phyloP scores from a whole-genome alignment of 2,329 filamentous ascomycete genomes.

The Meredithiella fracta region DNA sequence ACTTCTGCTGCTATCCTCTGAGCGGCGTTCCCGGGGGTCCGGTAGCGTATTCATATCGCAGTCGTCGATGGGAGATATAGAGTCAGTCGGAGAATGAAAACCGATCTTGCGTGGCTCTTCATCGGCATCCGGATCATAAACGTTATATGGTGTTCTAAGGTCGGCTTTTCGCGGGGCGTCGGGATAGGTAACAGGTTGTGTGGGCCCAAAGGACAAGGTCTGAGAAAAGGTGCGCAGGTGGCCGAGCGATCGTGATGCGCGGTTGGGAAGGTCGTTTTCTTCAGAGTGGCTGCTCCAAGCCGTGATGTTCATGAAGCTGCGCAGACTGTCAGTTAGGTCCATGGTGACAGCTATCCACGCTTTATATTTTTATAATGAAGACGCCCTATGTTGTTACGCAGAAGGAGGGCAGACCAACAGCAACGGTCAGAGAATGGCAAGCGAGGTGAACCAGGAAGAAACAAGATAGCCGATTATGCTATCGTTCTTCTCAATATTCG shows the following conservation, averaged over 20 bases:
- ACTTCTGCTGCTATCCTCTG: conserved; percentile 5
- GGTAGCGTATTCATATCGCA: conserved; percentile 54
- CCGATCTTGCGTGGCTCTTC: conserved; percentile 1
- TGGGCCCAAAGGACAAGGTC: conserved; percentile 7
- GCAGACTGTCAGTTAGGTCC: conserved; percentile 12
- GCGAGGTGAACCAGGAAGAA: neutral
- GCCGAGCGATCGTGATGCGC: conserved; percentile 10
- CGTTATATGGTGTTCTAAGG: conserved; percentile 9
- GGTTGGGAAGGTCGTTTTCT: conserved; percentile 10
- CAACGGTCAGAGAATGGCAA: neutral
- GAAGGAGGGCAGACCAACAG: neutral
- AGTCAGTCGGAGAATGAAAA: neutral
- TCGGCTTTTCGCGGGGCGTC: conserved; percentile 4
- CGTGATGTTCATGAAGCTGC: conserved; percentile 37
- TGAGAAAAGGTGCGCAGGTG: conserved; percentile 12
- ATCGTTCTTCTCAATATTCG: too few relatives aligned
- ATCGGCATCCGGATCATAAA: conserved; percentile 14
- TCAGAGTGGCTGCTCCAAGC: conserved; percentile 32
- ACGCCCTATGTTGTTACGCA: too few relatives aligned
- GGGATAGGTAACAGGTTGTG: conserved; percentile 3
- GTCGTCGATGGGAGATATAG: conserved; percentile 24
- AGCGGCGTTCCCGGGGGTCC: conserved; percentile 40
- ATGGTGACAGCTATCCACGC: neutral
- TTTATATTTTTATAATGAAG: too few relatives aligned
- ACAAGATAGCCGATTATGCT: too few relatives aligned